These are phyloP conservation scores for Tephrocybe rancida DNA, from an alignment of 768 basidiomycete species.

Conservation along the genomic window DNA sequence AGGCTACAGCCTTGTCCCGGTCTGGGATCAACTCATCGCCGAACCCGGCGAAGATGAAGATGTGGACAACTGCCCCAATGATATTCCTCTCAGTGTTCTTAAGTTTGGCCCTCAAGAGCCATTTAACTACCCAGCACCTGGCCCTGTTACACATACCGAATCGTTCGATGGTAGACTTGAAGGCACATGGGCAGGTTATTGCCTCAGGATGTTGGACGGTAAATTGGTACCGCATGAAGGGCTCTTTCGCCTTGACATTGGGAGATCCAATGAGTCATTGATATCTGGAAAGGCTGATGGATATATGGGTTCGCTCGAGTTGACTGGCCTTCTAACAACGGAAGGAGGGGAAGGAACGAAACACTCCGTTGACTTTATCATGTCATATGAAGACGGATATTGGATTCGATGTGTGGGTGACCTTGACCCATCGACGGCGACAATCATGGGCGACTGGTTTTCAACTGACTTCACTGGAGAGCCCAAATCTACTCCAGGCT, in stretches of 20 bases:
- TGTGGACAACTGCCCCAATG: neutral
- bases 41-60: slow-evolving; percentile 1
- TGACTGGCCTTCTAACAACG: neutral
- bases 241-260: neutral
- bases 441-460: slow-evolving; percentile 2
- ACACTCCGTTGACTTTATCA: neutral
- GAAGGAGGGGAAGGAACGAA: neutral
- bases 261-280: too few species aligned
- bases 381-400: neutral
- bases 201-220: neutral
- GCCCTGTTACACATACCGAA: neutral
- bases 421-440: neutral
- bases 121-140: neutral
- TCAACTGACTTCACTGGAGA: neutral
- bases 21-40: neutral
- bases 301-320: neutral
- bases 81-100: neutral
- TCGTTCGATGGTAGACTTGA: neutral
- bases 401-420: slow-evolving; percentile 1
- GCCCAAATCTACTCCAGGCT: neutral
- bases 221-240: neutral
- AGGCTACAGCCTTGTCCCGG: neutral
- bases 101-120: neutral
- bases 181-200: slow-evolving; percentile 6
- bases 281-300: neutral